Base-by-base conservation (phyloP, 2,329 filamentous ascomycete genomes). In the Aspergillus pseudoglaucus region DNA sequence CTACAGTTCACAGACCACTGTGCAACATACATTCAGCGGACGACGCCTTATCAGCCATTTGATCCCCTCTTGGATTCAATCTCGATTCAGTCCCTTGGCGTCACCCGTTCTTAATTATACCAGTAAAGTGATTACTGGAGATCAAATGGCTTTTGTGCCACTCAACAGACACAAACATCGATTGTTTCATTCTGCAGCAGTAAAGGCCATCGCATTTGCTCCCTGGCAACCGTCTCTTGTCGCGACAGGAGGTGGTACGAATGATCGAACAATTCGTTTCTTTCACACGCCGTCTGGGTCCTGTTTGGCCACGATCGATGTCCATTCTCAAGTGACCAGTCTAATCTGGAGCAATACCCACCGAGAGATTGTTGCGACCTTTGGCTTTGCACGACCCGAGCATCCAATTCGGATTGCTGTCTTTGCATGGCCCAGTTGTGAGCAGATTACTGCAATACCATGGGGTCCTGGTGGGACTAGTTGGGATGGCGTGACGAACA, bases 191-290 rank as follows among this genome's bases (percentile, higher is more conserved):
- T 82, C 82, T 22, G 91, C 91, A 0, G 93, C 93, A 2, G 87
- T 97, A 56, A 98, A 98, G 68, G 93, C 93, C 27, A 93, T 97
- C 57, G 90, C 93, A 2, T 97, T 97, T 68, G 95, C 91, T 53
- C 91, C 93, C 0, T 98, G 90, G 91, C 87, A 91, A 48, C 81
- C 87, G 20, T 87, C 85, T 3, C 77, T 98, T 4, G 70, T 98
- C 35, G 93, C 93, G 12, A 94, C 91, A 1, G 90, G 93, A 3
- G 91, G 93, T 35, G 93, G 93, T 20, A 91, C 88, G 41, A 95
- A 94, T 60, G 91, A 98, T 71, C 88, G 89, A 59, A 89, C 89
- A 65, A 95, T 98, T 49, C 90, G 95, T 69, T 98, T 98, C 73
- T 96, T 87, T 68, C 90, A 97, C 67, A 87, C 88, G 1, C 78